Evolutionary conservation across 768 basidiomycete genomes (phyloP).

Genomic region (Podaxis mareebaensis): DNA sequence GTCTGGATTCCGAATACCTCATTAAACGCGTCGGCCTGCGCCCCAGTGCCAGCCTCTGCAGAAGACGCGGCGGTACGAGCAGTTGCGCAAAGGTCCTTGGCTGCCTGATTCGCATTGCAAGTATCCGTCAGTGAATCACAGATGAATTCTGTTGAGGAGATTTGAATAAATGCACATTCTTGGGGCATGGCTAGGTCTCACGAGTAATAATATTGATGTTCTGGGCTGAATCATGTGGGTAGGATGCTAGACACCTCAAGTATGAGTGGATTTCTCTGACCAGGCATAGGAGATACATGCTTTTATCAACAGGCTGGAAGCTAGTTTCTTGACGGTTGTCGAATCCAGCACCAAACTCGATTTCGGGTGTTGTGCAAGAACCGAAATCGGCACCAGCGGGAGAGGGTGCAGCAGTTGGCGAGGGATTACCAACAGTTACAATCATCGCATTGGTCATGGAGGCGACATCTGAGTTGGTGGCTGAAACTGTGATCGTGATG

Average conservation of each 20-base stretch:
- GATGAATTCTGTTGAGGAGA: conserved; percentile 39
- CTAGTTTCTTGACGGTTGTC: conserved; percentile 59
- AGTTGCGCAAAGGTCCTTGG: conserved; percentile 47
- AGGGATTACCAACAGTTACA: conserved; percentile 28
- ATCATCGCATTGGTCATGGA: conserved; percentile 29
- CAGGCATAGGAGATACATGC: conserved; percentile 24
- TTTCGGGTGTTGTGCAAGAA: conserved; percentile 54
- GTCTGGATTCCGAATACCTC: conserved; percentile 41
- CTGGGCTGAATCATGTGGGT: conserved; percentile 56
- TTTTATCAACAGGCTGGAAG: conserved; percentile 54
- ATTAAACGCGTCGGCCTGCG: conserved; percentile 57
- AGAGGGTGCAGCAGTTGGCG: conserved; percentile 22
- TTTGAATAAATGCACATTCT: not conserved
- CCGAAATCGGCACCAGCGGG: conserved; percentile 47
- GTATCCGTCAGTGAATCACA: conserved; percentile 53
- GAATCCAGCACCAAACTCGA: conserved; percentile 59
- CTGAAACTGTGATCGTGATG: conserved; percentile 38
- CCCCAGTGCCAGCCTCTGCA: conserved; percentile 44
- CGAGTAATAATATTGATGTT: conserved; percentile 55
- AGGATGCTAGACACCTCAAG: conserved; percentile 32
- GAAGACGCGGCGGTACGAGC: conserved; percentile 42
- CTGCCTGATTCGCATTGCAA: conserved; percentile 56
- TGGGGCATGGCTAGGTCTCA: conserved; percentile 18
- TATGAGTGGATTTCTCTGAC: not conserved
- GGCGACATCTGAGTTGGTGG: conserved; percentile 26